Percentiles rank a stretch among this genome's conserved stretches.
Evolutionary conservation across 2,329 filamentous ascomycete species (phyloP).

Genomic region (Apiospora marii): DNA sequence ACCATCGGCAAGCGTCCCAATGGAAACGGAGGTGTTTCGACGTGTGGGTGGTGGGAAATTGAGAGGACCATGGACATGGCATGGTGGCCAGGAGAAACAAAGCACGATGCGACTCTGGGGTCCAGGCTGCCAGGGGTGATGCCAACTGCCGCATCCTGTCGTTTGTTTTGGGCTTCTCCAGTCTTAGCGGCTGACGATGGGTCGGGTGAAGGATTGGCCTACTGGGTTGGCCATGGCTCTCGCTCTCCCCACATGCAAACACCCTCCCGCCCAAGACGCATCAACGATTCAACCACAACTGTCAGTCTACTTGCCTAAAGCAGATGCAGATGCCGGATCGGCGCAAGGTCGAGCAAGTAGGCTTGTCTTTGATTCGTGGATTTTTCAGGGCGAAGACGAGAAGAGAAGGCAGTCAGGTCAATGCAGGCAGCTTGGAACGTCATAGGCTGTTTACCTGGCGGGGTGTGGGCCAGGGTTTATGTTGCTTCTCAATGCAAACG

Average conservation of each 20-base stretch:
- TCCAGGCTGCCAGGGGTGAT: constrained; percentile 15
- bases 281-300: background rate
- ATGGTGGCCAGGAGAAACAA: background rate
- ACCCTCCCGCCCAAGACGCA: background rate
- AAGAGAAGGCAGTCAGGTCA: background rate
- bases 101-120: constrained; percentile 15
- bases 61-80: constrained; percentile 11
- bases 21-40: background rate
- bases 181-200: constrained; percentile 12
- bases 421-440: background rate
- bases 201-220: background rate
- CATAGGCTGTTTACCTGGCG: constrained; percentile 4
- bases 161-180: background rate
- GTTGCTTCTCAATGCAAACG: background rate
- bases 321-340: background rate
- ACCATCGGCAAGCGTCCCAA: background rate
- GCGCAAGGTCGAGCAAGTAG: background rate
- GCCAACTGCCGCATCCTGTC: constrained; percentile 7
- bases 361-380: background rate
- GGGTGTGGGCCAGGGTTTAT: background rate
- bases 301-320: constrained; percentile 3
- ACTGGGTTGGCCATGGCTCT: background rate
- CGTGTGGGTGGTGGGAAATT: constrained; percentile 19
- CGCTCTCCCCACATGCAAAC: background rate
- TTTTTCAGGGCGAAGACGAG: background rate